A percentile compares a stretch with the other conserved stretches of the same genome.
These are phyloP conservation scores for Leccinum ochraceum DNA, from an alignment of 768 basidiomycete genomes.

Conservation along the genomic window DNA sequence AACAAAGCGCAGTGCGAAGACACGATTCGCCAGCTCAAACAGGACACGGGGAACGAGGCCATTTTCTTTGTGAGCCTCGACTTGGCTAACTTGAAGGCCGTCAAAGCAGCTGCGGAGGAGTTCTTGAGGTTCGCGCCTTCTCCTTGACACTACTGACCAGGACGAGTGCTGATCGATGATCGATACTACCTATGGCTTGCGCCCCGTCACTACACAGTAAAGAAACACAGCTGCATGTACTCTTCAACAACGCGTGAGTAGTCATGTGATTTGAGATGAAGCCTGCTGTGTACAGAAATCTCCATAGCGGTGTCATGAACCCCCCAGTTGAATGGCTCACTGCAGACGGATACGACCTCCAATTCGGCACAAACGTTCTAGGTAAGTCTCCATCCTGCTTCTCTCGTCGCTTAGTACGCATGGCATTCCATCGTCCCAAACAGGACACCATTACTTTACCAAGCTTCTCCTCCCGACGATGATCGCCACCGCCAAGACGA, in stretches of 20 bases:
- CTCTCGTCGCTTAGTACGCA: neutral
- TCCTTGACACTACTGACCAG: neutral
- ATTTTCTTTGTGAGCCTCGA: slow-evolving; percentile 36
- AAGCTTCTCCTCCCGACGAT: slow-evolving; percentile 52
- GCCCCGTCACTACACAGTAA: slow-evolving; percentile 28
- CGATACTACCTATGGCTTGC: neutral
- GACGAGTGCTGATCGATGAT: neutral
- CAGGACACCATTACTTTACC: slow-evolving; percentile 65
- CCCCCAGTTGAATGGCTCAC: slow-evolving; percentile 43
- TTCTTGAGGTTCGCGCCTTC: slow-evolving; percentile 25
- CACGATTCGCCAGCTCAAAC: slow-evolving; percentile 33
- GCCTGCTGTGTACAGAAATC: neutral
- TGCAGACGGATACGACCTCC: slow-evolving; percentile 49
- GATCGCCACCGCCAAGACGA: slow-evolving; percentile 38
- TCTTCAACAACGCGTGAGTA: slow-evolving; percentile 53
- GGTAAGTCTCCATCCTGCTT: slow-evolving; percentile 31
- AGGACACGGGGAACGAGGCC: slow-evolving; percentile 34
- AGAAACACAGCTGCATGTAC: slow-evolving; percentile 46
- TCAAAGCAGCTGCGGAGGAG: slow-evolving; percentile 37
- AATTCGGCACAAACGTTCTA: slow-evolving; percentile 19
- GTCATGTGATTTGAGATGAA: slow-evolving; percentile 24
- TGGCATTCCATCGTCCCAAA: neutral
- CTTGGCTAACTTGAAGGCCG: slow-evolving; percentile 34
- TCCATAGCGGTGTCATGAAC: slow-evolving; percentile 48
- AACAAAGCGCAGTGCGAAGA: slow-evolving; percentile 25